These are phyloP conservation scores for Bolboschoenoplectus hybrid DNA, from an alignment of 202 grass and related monocot genomes.

Conservation along the genomic window DNA sequence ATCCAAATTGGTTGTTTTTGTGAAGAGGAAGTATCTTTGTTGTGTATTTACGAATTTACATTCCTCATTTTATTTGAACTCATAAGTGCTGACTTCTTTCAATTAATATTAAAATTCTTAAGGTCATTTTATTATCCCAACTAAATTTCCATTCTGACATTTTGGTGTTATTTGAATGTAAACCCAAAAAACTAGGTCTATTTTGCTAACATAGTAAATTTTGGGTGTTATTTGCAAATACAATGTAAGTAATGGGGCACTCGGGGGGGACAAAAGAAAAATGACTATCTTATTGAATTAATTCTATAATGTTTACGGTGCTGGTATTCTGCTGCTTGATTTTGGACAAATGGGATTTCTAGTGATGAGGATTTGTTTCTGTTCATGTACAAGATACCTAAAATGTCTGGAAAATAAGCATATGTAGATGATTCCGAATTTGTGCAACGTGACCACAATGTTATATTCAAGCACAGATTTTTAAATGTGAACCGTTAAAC, in stretches of 20 bases:
- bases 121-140: not conserved
- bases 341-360: not conserved
- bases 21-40: not conserved
- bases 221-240: not conserved
- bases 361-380: not conserved
- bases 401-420: not conserved
- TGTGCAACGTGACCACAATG: constrained; percentile 8
- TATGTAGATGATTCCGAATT: constrained; percentile 7
- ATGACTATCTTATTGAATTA: constrained; percentile 10
- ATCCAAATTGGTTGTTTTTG: not conserved
- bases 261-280: not conserved
- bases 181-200: not conserved
- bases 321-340: constrained; percentile 4
- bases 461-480: not conserved
- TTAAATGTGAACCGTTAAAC: constrained; percentile 7
- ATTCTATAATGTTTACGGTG: not conserved
- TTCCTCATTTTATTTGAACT: not conserved
- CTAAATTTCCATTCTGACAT: constrained; percentile 9
- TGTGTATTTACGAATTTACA: not conserved
- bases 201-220: not conserved
- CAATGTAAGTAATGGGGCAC: not conserved
- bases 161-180: not conserved
- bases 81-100: not conserved
- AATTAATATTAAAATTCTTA: constrained; percentile 17
- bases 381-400: not conserved